A percentile compares a stretch with the other conserved stretches of the same genome.
phyloP scores from a whole-genome alignment of 305 asterid species.

The Lippia alba region DNA sequence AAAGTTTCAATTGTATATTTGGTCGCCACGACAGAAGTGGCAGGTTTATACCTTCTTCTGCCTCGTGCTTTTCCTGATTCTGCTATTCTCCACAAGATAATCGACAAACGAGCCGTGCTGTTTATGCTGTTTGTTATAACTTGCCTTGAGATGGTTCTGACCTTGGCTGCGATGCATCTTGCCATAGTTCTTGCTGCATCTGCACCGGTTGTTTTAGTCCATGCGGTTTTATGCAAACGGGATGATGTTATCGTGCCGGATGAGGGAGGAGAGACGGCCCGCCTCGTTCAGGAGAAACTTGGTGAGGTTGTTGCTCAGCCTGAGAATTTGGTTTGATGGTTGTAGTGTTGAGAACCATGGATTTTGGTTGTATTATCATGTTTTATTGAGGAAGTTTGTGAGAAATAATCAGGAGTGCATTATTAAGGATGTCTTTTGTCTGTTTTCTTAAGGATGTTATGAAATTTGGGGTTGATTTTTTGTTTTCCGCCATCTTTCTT shows the following conservation, averaged over 20 bases:
- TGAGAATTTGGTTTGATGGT: constrained; percentile 40
- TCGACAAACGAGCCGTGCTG: constrained; percentile 45
- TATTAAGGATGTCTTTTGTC: not conserved
- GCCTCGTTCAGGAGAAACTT: constrained; percentile 38
- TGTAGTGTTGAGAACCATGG: too few relatives aligned
- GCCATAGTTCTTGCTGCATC: constrained; percentile 54
- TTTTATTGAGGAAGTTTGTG: not conserved
- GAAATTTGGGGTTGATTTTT: not conserved
- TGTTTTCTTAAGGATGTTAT: not conserved
- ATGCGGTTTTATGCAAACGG: constrained; percentile 50
- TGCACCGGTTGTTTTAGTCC: constrained; percentile 52
- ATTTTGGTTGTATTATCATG: not conserved
- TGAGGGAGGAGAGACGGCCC: constrained; percentile 34
- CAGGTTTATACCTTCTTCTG: constrained; percentile 50
- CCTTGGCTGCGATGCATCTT: constrained; percentile 59
- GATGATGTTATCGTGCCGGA: constrained; percentile 25
- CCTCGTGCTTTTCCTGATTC: constrained; percentile 51
- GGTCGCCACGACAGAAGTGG: constrained; percentile 59
- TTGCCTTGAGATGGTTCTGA: constrained; percentile 44
- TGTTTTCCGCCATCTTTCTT: not conserved
- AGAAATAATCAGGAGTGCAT: not conserved
- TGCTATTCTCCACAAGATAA: constrained; percentile 40
- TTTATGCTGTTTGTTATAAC: constrained; percentile 41
- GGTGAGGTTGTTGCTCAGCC: constrained; percentile 13
- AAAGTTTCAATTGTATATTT: constrained; percentile 57